Evolutionary conservation across 495 filamentous ascomycete species (phyloP), one percentile per base, ranked within the genome.

Genomic region (Daldinia childiae): DNA sequence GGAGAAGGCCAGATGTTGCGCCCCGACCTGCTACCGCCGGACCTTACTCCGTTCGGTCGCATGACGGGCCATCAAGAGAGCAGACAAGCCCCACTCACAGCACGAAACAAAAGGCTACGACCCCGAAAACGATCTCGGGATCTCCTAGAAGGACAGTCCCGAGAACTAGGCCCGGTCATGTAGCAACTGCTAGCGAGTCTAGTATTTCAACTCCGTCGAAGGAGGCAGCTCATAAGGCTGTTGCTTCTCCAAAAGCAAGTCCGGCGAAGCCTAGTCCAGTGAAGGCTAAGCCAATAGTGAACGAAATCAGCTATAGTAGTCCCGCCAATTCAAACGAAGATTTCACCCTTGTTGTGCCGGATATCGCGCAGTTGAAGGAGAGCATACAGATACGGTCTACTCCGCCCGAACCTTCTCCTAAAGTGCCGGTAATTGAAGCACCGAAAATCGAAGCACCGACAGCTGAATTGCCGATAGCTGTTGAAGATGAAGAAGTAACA

Each of bases 1-100:
- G 79, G 64, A 83, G 79, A 68, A 78, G 82, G 58, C 83, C 85
- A 6, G 85, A 87, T 55, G 77, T 84, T 60, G 77, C 79, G 45
- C 79, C 83, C 39, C 77, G 86, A 62, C 86, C 86, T 11, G 86
- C 86, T 38, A 88, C 86, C 4, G 86, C 85, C 11, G 86, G 86
- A 0, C 86, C 85, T 0, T 88, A 88, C 72, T 88, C 86, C 11
- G 84, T 87, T n/a, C 74, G 86, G 64, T 75, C 77, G 15, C 81
- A 83, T 48, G 83, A 85, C 30, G 78, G 76, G 12, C 77, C 80
- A 3, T 81, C 81, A 0, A 54, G 54, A 0, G 82, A 85, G 71
- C 78, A 79, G 26, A 59, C 78, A 3, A 85, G 83, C 63, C 83
- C 82, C 11, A 66, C 80, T 21, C 75, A 79, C 9, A 72, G 41